Evolutionary conservation across 192 early-diverging fungal genomes (phyloP).

Genomic region (Coemansia sp.): DNA sequence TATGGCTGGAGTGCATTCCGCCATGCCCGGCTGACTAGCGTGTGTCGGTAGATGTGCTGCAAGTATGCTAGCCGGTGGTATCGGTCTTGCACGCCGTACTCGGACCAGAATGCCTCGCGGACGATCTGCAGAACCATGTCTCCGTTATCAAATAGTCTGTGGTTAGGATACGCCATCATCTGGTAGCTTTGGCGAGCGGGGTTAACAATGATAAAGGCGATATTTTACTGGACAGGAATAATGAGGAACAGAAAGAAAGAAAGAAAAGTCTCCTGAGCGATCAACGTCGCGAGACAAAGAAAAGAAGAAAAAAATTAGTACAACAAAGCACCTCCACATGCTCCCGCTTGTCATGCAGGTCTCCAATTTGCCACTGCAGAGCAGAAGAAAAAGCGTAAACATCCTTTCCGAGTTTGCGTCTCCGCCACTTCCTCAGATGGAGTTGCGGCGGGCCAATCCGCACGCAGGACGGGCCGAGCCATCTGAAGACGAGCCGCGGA

Average conservation of each 20-base stretch:
- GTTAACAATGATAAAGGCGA: not conserved
- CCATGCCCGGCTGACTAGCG: conserved; percentile 18
- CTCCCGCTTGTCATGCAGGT: not conserved
- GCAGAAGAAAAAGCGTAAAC: not conserved
- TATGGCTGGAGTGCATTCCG: conserved; percentile 13
- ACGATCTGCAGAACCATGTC: conserved; percentile 22
- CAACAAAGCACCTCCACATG: not conserved
- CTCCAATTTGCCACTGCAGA: not conserved
- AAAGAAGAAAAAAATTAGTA: not conserved
- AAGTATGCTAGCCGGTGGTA: conserved; percentile 22
- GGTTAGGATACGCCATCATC: not conserved
- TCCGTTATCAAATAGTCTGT: conserved; percentile 8
- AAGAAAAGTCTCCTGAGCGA: too few species aligned
- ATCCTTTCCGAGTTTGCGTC: not conserved
- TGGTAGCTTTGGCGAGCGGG: not conserved
- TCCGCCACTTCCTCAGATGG: conserved; percentile 15
- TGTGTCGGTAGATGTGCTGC: conserved; percentile 15
- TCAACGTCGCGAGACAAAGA: not conserved
- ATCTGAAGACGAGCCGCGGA: not conserved
- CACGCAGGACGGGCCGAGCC: not conserved
- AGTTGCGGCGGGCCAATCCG: conserved; percentile 31
- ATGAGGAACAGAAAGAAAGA: not conserved
- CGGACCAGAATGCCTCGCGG: conserved; percentile 19
- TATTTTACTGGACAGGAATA: not conserved
- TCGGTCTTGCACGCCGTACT: conserved; percentile 13